Percentiles rank a stretch among this genome's conserved stretches.
Conservation (phyloP, 495 filamentous ascomycete genomes). For the Penicillium bovifimosum region DNA sequence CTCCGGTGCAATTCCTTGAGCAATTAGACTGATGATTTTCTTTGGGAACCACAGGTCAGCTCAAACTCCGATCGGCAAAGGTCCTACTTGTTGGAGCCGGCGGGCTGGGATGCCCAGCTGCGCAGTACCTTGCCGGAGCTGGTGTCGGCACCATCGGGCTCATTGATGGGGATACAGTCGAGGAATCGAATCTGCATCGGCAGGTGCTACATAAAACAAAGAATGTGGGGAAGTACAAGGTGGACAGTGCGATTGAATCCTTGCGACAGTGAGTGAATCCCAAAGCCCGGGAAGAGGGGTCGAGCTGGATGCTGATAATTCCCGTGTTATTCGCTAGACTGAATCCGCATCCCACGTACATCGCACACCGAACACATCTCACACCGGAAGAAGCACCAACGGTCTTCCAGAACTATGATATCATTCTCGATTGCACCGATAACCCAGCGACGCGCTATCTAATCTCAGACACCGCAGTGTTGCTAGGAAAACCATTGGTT, state of each 20-base stretch:
- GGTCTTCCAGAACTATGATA: constrained; percentile 64
- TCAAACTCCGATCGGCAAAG: constrained; percentile 61
- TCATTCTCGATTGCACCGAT: constrained; percentile 93
- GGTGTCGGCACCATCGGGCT: constrained; percentile 80
- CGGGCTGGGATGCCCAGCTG: constrained; percentile 86
- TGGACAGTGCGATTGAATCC: constrained; percentile 67
- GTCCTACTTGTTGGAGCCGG: constrained; percentile 89
- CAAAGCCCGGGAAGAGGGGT: neutral
- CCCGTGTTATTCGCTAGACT: constrained; percentile 34
- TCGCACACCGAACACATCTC: constrained; percentile 55
- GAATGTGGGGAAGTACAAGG: constrained; percentile 73
- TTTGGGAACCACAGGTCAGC: constrained; percentile 55
- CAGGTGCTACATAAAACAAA: constrained; percentile 74
- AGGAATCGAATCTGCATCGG: constrained; percentile 86
- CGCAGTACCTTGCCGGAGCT: constrained; percentile 81
- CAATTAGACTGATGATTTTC: constrained; percentile 1
- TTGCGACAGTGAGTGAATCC: constrained; percentile 50
- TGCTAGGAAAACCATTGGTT: constrained; percentile 72
- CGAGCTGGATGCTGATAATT: neutral
- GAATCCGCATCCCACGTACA: constrained; percentile 64
- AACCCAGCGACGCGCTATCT: constrained; percentile 87
- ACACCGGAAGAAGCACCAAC: constrained; percentile 56
- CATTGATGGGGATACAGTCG: constrained; percentile 82
- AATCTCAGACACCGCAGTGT: constrained; percentile 82
- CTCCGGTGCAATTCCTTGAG: neutral